Conservation (phyloP, 192 early-diverging fungal species). For the Podila epicladia region DNA sequence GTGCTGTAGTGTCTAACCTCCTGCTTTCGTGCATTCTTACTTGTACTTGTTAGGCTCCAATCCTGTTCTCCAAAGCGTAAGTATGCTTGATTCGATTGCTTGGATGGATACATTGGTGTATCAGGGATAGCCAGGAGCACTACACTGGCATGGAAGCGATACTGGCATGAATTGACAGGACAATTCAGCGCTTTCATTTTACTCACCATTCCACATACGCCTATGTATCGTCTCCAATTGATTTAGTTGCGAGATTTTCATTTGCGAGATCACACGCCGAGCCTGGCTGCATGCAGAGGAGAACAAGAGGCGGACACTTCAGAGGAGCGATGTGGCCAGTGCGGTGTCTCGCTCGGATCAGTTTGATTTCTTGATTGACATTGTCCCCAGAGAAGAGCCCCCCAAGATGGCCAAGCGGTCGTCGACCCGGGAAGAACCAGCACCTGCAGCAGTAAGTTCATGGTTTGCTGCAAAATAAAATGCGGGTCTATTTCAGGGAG, state of each 20-base stretch:
- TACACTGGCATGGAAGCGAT: too few relatives aligned
- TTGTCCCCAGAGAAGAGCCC: slow-evolving; percentile 91
- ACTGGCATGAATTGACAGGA: too few relatives aligned
- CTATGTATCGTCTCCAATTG: background rate
- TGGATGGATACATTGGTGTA: background rate
- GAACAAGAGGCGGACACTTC: slow-evolving; percentile 94
- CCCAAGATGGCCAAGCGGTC: slow-evolving; percentile 30
- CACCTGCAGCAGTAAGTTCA: slow-evolving; percentile 7
- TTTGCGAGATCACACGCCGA: slow-evolving; percentile 88
- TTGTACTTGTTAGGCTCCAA: slow-evolving; percentile 72
- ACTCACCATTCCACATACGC: background rate
- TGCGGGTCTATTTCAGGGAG: background rate
- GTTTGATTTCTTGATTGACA: slow-evolving; percentile 98
- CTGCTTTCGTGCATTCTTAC: background rate
- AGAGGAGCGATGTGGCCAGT: slow-evolving; percentile 88
- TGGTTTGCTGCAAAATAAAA: background rate
- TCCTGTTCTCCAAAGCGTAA: slow-evolving; percentile 88
- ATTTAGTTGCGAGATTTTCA: slow-evolving; percentile 88
- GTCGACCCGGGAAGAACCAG: slow-evolving; percentile 25
- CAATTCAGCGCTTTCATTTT: background rate
- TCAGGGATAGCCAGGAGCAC: too few relatives aligned
- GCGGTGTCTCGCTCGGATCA: slow-evolving; percentile 90
- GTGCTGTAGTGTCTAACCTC: too few relatives aligned
- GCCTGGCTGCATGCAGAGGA: slow-evolving; percentile 95
- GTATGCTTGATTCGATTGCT: background rate